Conservation (phyloP, 2,329 filamentous ascomycete species). For the Xylariaceae sp. region DNA sequence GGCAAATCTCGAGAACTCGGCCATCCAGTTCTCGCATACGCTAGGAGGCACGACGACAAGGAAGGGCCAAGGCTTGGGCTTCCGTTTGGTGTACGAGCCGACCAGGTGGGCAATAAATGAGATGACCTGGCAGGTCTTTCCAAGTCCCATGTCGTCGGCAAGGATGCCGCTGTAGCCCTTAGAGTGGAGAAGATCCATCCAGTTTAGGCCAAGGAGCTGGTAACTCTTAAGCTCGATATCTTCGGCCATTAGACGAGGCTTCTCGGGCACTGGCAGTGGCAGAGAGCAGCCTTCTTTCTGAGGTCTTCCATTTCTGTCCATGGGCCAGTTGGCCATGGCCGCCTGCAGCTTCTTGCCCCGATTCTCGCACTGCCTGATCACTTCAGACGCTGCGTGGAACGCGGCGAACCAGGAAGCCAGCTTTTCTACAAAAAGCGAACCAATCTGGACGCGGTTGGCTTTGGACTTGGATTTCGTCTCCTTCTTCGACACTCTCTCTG, state of each 20-base stretch:
- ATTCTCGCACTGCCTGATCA: constrained; percentile 40
- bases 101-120: constrained; percentile 81
- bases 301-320: constrained; percentile 33
- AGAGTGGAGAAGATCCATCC: constrained; percentile 79
- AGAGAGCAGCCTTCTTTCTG: constrained; percentile 28
- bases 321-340: constrained; percentile 26
- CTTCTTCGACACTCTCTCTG: constrained; percentile 54
- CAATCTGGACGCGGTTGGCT: constrained; percentile 21
- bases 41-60: constrained; percentile 88
- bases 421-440: constrained; percentile 31
- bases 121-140: constrained; percentile 96
- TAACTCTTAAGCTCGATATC: constrained; percentile 83
- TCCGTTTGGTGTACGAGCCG: constrained; percentile 47
- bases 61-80: constrained; percentile 56
- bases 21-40: constrained; percentile 92
- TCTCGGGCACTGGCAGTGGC: constrained; percentile 46
- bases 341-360: constrained; percentile 33
- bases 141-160: constrained; percentile 94
- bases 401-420: constrained; percentile 43
- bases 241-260: constrained; percentile 73
- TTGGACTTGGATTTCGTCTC: constrained; percentile 32
- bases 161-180: constrained; percentile 81
- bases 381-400: constrained; percentile 39
- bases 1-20: constrained; percentile 84
- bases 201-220: constrained; percentile 90